These are phyloP conservation scores for Coemansia sp. DNA, from an alignment of 192 early-diverging fungal genomes.

Conservation along the genomic window DNA sequence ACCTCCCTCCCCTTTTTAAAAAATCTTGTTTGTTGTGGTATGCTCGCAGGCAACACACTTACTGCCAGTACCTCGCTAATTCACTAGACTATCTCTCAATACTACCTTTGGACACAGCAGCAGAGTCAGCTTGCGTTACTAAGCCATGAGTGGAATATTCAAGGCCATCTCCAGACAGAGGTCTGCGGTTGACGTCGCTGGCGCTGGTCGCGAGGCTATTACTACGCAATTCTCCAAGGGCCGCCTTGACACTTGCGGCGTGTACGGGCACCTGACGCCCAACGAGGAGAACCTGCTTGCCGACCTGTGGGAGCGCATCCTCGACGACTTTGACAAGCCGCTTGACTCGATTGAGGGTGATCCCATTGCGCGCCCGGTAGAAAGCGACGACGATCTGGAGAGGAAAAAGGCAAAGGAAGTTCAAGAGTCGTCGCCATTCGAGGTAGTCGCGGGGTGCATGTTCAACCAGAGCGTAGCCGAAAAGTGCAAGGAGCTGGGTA, in stretches of 20 bases:
- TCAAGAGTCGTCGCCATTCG: conserved; percentile 38
- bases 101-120: neutral
- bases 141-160: conserved; percentile 44
- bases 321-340: conserved; percentile 54
- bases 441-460: conserved; percentile 53
- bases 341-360: conserved; percentile 34
- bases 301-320: conserved; percentile 49
- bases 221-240: conserved; percentile 53
- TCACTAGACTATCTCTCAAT: neutral
- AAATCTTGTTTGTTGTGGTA: neutral
- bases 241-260: conserved; percentile 40
- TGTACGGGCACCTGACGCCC: conserved; percentile 33
- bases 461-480: conserved; percentile 45
- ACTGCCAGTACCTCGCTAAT: neutral
- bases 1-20: neutral
- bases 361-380: conserved; percentile 33
- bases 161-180: conserved; percentile 50
- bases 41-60: neutral
- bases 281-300: conserved; percentile 47
- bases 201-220: conserved; percentile 38
- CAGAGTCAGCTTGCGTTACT: neutral
- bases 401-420: conserved; percentile 37
- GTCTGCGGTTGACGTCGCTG: conserved; percentile 36
- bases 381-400: conserved; percentile 40
- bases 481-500: conserved; percentile 39